Conservation (phyloP, 2,329 filamentous ascomycete genomes). For the Cytospora paraplurivora region DNA sequence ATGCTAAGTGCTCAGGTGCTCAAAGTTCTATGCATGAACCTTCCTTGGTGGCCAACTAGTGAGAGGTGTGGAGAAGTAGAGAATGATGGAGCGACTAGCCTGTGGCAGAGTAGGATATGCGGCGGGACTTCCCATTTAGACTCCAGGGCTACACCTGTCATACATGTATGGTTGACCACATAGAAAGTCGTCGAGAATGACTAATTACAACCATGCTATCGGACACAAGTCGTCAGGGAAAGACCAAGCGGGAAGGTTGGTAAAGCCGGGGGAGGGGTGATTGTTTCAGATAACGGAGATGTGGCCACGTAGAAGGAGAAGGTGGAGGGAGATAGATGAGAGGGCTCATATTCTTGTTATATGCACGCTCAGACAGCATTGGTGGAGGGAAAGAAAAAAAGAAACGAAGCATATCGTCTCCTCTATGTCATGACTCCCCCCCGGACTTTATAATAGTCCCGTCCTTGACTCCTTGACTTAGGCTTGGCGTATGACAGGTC, state of each 20-base stretch:
- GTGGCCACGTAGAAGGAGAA: background rate
- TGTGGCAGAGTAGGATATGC: background rate
- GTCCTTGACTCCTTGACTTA: background rate
- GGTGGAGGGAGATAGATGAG: background rate
- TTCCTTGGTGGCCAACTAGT: background rate
- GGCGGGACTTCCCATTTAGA: background rate
- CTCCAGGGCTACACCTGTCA: too few species aligned
- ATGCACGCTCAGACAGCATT: constrained; percentile 16
- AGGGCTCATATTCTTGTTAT: background rate
- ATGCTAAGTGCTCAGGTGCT: background rate
- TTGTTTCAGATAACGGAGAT: constrained; percentile 24
- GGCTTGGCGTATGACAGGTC: constrained; percentile 20
- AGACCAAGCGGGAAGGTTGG: constrained; percentile 11
- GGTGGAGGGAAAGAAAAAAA: constrained; percentile 4
- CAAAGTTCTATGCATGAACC: background rate
- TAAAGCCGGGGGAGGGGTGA: constrained; percentile 9
- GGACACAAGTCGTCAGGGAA: constrained; percentile 11
- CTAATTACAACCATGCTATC: constrained; percentile 10
- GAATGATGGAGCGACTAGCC: background rate
- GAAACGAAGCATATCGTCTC: background rate
- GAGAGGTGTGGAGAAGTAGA: background rate
- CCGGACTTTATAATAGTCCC: background rate
- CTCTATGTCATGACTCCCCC: constrained; percentile 17
- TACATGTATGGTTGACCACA: too few species aligned
- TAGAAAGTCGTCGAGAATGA: constrained; percentile 2